Evolutionary conservation across 2,329 filamentous ascomycete species (phyloP).

Genomic region (Fusarium mundagurra): DNA sequence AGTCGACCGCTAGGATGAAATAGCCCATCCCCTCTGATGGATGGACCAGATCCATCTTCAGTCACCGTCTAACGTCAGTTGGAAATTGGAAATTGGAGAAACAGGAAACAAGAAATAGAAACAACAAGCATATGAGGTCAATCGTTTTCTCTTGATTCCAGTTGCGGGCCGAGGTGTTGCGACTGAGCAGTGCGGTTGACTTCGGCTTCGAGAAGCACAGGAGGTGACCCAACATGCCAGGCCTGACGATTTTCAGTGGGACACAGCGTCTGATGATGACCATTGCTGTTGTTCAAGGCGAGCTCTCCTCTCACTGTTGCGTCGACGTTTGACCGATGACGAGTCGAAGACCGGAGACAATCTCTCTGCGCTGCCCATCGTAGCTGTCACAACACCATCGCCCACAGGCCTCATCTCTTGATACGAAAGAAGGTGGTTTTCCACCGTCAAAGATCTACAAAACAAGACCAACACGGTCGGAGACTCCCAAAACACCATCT

Average conservation of each 20-base stretch:
- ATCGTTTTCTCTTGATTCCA: constrained; percentile 40
- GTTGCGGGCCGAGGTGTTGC: constrained; percentile 18
- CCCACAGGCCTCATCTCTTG: constrained; percentile 49
- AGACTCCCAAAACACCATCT: constrained; percentile 48
- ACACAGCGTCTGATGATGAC: neutral
- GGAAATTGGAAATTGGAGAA: constrained; percentile 1
- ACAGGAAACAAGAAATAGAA: neutral
- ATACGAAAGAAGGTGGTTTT: constrained; percentile 55
- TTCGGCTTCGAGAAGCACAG: constrained; percentile 22
- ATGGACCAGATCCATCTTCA: constrained; percentile 23
- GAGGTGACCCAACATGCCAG: constrained; percentile 31
- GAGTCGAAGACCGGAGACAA: neutral
- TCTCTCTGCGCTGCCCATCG: constrained; percentile 10
- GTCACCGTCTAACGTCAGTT: constrained; percentile 33
- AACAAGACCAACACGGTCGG: constrained; percentile 43
- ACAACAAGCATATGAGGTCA: constrained; percentile 32
- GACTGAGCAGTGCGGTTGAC: constrained; percentile 18
- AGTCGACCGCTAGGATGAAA: constrained; percentile 13
- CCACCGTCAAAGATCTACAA: constrained; percentile 58
- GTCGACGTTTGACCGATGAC: neutral
- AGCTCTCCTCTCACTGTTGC: neutral
- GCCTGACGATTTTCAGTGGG: constrained; percentile 27
- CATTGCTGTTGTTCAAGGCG: neutral
- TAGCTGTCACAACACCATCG: constrained; percentile 18
- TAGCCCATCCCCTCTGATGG: neutral